A percentile compares a stretch with the other conserved stretches of the same genome.
Evolutionary conservation across 106 monocot species (phyloP).

Genomic region (Platanthera zijinensis): DNA sequence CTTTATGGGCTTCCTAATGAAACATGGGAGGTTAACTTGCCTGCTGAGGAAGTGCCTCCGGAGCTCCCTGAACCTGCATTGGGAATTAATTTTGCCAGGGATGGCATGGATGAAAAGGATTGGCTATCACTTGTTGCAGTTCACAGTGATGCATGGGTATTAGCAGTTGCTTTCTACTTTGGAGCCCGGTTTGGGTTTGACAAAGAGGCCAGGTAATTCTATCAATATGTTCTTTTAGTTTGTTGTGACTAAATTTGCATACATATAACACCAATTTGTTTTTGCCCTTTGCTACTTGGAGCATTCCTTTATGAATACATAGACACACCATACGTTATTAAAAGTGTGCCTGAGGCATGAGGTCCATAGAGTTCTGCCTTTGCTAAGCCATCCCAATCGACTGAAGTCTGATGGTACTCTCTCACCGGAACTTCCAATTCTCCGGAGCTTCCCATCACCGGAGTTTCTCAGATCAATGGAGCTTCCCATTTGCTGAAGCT

Average conservation of each 20-base stretch:
- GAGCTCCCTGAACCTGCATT: slow-evolving; percentile 59
- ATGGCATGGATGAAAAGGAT: slow-evolving; percentile 62
- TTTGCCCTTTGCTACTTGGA: not conserved
- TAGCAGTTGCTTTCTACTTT: slow-evolving; percentile 65
- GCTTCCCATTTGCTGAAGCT: no score
- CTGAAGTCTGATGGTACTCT: no score
- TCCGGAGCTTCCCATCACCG: no score
- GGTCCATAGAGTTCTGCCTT: no score
- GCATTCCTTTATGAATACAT: not conserved
- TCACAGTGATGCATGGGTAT: slow-evolving; percentile 54
- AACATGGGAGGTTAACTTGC: slow-evolving; percentile 58
- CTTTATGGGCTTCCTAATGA: slow-evolving; percentile 57
- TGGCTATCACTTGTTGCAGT: slow-evolving; percentile 47
- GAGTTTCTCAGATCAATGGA: no score
- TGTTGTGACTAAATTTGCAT: not conserved
- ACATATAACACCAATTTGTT: not conserved
- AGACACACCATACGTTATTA: no score
- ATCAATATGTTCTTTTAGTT: not conserved
- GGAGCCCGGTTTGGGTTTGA: slow-evolving; percentile 64
- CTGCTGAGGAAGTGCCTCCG: no score
- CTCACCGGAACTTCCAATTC: no score
- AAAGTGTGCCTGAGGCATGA: no score
- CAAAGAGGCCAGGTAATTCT: slow-evolving; percentile 44
- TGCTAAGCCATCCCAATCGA: no score
- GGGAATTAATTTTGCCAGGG: slow-evolving; percentile 60